A percentile compares a stretch with the other conserved stretches of the same genome.
phyloP scores from a whole-genome alignment of 2,329 filamentous ascomycete genomes.

The Talaromyces funiculosus region DNA sequence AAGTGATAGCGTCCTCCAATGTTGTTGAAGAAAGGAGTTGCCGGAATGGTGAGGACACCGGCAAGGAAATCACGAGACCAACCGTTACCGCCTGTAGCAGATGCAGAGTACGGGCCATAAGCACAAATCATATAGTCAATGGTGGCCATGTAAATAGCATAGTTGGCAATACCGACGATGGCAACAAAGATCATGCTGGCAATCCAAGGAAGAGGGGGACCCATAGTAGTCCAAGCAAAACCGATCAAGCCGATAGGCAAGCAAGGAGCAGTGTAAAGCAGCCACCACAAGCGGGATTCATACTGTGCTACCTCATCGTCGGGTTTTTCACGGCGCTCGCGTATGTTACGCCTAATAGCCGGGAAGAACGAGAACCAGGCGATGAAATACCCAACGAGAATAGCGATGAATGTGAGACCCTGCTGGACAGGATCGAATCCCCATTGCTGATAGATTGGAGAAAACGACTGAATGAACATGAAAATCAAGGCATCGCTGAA shows the following conservation, averaged over 20 bases:
- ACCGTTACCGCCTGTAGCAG: constrained; percentile 62
- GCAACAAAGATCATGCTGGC: constrained; percentile 55
- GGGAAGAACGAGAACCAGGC: constrained; percentile 54
- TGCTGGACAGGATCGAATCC: constrained; percentile 47
- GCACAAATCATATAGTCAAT: constrained; percentile 65
- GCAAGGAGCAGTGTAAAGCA: constrained; percentile 56
- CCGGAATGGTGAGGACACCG: constrained; percentile 57
- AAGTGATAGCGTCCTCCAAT: constrained; percentile 52
- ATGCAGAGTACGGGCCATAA: constrained; percentile 61
- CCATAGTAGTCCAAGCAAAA: constrained; percentile 57
- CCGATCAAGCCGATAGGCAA: constrained; percentile 57
- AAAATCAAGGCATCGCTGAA: constrained; percentile 63
- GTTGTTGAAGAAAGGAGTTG: constrained; percentile 49
- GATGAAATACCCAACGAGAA: constrained; percentile 55
- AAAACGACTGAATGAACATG: constrained; percentile 60
- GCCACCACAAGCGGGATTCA: constrained; percentile 56
- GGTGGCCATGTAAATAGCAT: constrained; percentile 59
- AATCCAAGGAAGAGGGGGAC: constrained; percentile 56
- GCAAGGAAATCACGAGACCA: constrained; percentile 62
- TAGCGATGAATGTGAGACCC: constrained; percentile 52
- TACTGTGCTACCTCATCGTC: constrained; percentile 56
- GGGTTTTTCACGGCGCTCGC: constrained; percentile 43
- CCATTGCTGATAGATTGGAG: constrained; percentile 56
- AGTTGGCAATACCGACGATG: constrained; percentile 60
- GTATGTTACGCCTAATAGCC: constrained; percentile 47